Percentiles rank a stretch among this genome's conserved stretches.
Conservation (phyloP, 176 grass and related monocot genomes). For the Carex pumila region DNA sequence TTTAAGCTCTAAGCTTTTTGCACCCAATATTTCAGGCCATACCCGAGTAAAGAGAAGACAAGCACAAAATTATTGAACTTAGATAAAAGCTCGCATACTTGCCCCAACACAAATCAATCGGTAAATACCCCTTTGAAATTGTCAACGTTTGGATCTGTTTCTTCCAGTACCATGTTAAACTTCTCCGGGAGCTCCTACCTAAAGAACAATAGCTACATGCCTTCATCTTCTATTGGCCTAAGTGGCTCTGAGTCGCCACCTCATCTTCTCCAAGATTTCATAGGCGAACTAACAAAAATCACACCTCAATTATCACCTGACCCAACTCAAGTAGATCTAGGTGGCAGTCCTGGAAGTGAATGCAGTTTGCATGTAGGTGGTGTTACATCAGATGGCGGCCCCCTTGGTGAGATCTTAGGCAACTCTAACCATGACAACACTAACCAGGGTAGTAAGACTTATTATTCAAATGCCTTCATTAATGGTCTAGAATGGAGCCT, state of each 20-base stretch:
- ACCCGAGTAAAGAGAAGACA: slow-evolving; percentile 39
- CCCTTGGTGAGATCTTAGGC: slow-evolving; percentile 63
- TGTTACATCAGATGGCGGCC: slow-evolving; percentile 50
- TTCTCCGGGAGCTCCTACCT: slow-evolving; percentile 38
- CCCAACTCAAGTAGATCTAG: slow-evolving; percentile 22
- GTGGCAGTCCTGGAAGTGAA: slow-evolving; percentile 22
- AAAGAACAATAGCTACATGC: slow-evolving; percentile 30
- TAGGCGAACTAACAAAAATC: slow-evolving; percentile 27
- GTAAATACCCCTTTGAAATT: slow-evolving; percentile 5
- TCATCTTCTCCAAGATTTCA: slow-evolving; percentile 59
- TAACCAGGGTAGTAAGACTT: not conserved
- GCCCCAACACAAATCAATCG: not conserved
- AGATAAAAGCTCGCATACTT: not conserved
- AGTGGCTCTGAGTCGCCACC: slow-evolving; percentile 39
- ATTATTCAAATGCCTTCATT: not conserved
- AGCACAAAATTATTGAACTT: slow-evolving; percentile 29
- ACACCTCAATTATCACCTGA: not conserved
- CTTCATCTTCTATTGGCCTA: slow-evolving; percentile 6
- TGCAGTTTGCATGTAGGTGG: slow-evolving; percentile 48
- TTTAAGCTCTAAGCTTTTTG: not conserved
- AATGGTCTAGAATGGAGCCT: not conserved
- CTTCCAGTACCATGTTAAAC: slow-evolving; percentile 34
- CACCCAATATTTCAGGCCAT: slow-evolving; percentile 35
- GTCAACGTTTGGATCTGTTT: not conserved
- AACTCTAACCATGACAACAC: slow-evolving; percentile 33